Conservation (phyloP, 1,284 basidiomycete genomes). For the Ustilago curta region DNA sequence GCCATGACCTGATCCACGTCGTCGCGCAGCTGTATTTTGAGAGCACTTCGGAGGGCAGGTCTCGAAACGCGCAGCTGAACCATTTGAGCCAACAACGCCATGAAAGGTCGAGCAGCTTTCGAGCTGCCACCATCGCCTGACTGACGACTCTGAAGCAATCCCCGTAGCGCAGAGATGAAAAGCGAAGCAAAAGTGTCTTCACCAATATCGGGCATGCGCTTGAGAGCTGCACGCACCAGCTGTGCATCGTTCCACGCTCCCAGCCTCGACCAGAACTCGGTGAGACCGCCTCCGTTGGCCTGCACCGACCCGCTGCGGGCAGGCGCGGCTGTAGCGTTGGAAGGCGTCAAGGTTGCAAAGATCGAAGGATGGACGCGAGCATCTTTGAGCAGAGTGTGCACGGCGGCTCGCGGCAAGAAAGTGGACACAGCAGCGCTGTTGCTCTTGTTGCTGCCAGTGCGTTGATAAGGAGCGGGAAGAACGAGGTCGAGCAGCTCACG, state of each 20-base stretch:
- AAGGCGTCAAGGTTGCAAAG: constrained; percentile 21
- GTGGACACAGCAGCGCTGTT: constrained; percentile 2
- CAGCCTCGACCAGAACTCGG: constrained; percentile 37
- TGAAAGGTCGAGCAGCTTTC: constrained; percentile 14
- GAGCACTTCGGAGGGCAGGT: constrained; percentile 35
- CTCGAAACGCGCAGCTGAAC: constrained; percentile 34
- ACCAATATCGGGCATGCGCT: constrained; percentile 29
- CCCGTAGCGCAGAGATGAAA: constrained; percentile 27
- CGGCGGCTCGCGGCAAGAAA: constrained; percentile 16
- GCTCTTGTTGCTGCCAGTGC: constrained; percentile 15
- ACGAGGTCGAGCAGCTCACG: constrained; percentile 29
- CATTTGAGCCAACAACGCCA: constrained; percentile 24
- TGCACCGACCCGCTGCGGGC: constrained; percentile 12
- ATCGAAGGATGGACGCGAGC: constrained; percentile 31
- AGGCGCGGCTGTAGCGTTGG: background rate
- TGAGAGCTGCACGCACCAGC: constrained; percentile 21
- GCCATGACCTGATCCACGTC: constrained; percentile 38
- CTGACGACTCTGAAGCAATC: constrained; percentile 16
- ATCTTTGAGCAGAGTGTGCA: constrained; percentile 25
- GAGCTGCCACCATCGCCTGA: constrained; percentile 1
- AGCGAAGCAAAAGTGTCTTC: constrained; percentile 34
- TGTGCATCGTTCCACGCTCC: constrained; percentile 29
- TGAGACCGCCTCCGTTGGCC: constrained; percentile 11
- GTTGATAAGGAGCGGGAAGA: constrained; percentile 21
- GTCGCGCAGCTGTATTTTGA: constrained; percentile 38